Evolutionary conservation across 768 basidiomycete species (phyloP).

Genomic region (Dentipellis sp.): DNA sequence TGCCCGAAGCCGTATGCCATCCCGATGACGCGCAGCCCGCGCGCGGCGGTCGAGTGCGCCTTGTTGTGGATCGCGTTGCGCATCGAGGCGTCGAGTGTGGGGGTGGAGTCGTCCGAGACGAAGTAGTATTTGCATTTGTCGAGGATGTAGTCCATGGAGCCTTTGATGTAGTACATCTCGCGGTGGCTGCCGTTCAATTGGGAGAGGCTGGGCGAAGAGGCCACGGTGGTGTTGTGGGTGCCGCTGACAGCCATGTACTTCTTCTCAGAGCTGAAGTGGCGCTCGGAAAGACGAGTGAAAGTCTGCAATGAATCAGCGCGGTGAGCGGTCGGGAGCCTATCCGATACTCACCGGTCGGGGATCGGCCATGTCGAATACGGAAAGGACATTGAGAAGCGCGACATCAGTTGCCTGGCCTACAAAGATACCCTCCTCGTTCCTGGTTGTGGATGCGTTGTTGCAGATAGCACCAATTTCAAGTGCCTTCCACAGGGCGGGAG

Average conservation of each 20-base stretch:
- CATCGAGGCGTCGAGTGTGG: conserved; percentile 61
- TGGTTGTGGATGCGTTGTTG: conserved; percentile 67
- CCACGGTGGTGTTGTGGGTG: conserved; percentile 35
- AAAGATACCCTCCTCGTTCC: conserved; percentile 61
- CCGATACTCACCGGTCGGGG: conserved; percentile 51
- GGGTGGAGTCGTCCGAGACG: conserved; percentile 84
- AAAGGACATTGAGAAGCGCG: conserved; percentile 75
- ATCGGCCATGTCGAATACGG: conserved; percentile 58
- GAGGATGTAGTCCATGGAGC: conserved; percentile 83
- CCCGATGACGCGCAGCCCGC: conserved; percentile 81
- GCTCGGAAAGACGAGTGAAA: conserved; percentile 67
- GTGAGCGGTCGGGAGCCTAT: neutral
- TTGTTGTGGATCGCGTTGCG: conserved; percentile 59
- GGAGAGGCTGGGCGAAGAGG: conserved; percentile 14
- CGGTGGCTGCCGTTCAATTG: conserved; percentile 27
- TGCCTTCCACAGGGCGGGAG: conserved; percentile 63
- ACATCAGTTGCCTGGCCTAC: conserved; percentile 93
- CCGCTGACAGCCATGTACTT: conserved; percentile 94
- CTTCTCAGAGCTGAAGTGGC: conserved; percentile 87
- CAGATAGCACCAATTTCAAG: conserved; percentile 82
- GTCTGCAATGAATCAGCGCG: conserved; percentile 30
- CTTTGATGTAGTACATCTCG: conserved; percentile 88
- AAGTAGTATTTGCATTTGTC: conserved; percentile 85
- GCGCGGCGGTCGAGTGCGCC: conserved; percentile 61
- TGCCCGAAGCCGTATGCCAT: conserved; percentile 83